Evolutionary conservation across 345 rosid genomes (phyloP), one percentile per base, ranked within the genome.

Genomic region (Capsella bursapastoris): DNA sequence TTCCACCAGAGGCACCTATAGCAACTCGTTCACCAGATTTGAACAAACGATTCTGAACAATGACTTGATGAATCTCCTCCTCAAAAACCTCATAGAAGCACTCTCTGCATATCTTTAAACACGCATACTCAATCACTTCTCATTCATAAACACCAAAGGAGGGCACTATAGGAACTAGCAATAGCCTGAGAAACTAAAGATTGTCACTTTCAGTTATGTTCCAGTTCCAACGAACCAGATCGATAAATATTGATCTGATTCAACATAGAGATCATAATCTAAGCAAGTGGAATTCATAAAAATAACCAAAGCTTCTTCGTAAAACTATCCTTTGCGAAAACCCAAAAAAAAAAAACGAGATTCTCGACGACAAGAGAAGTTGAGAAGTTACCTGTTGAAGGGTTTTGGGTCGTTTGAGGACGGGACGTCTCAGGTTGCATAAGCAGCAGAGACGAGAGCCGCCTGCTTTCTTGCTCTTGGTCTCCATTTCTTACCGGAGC

Each of bases 1-100:
- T 95, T 52, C 99, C 99, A 47, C 97, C 97, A 2, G 99, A 95
- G 5, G 96, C 97, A 56, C 97, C 97, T 6, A 95, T 86, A 15
- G 86, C 99, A 65, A 95, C 79, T 3, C 97, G 89, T 37, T 95
- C 92, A 51, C 93, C 92, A 4, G 90, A 84, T 72, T 85, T 95
- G 70, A 95, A 89, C 29, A 95, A 73, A 61, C 73, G 83, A 70
- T 89, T 87, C n/a, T 67, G 73, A 3, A 89, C 83, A 51, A 92
- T 92, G 4, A 86, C 92, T 53, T 80, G 87, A 65, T 90, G 96
- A 66, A 92, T 92, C 79, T 95, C 97, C 79, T 89, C 90, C 80
- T 90, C 97, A 15, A 91, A 94, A 27, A 86, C 93, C 49, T 84
- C 80, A 67, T 84, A 95, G 76, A 92, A 92, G 61, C 97, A 95